Evolutionary conservation across 305 asterid species (phyloP).

Genomic region (Caryopteris hybrid): DNA sequence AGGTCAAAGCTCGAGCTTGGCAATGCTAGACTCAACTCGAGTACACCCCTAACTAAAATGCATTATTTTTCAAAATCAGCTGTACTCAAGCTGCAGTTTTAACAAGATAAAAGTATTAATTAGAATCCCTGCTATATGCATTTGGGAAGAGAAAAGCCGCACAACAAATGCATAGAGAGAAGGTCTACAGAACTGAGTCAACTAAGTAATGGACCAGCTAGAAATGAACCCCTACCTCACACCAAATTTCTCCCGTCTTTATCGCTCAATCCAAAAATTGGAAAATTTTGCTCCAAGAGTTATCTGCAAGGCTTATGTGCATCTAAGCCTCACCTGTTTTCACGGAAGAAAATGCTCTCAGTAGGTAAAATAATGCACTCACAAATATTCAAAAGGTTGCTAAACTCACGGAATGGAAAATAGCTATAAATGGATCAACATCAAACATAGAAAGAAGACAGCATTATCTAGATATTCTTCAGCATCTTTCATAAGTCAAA

Average conservation of each 20-base stretch:
- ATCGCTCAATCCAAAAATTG: neutral
- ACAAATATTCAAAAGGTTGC: neutral
- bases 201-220: slow-evolving; percentile 7
- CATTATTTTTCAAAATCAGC: neutral
- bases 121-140: neutral
- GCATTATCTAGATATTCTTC: neutral
- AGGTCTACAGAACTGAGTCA: slow-evolving; percentile 5
- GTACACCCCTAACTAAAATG: neutral
- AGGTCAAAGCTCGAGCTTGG: neutral
- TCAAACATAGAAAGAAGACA: neutral
- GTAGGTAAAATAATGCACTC: neutral
- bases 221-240: slow-evolving; percentile 10
- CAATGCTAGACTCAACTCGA: neutral
- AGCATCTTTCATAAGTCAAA: slow-evolving; percentile 11
- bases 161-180: neutral
- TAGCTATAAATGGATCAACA: neutral
- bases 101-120: neutral
- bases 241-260: slow-evolving; percentile 10
- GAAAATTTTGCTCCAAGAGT: neutral
- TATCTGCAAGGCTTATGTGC: neutral
- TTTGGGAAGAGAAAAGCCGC: neutral
- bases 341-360: slow-evolving; percentile 13
- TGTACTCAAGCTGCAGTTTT: neutral
- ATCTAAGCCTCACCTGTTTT: slow-evolving; percentile 25
- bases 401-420: neutral